Conservation (phyloP, 1,284 basidiomycete species). For the Boletus semigastroideus region DNA sequence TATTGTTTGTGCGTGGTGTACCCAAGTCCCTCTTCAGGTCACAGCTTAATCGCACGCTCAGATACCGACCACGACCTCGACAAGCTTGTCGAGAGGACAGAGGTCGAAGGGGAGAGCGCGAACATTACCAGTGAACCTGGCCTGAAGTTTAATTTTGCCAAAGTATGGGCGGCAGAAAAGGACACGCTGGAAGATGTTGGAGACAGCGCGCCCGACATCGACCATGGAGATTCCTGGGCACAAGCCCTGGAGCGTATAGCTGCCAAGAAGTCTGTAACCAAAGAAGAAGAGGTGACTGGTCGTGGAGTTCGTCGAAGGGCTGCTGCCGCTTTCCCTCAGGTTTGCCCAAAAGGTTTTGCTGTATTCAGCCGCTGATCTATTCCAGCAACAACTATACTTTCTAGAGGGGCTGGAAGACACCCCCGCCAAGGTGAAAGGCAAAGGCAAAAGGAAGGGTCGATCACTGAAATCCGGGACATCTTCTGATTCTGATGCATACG, state of each 20-base stretch:
- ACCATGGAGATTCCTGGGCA: conserved; percentile 76
- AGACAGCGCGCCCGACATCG: conserved; percentile 44
- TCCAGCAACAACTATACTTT: conserved; percentile 35
- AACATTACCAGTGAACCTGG: conserved; percentile 45
- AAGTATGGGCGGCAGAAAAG: conserved; percentile 83
- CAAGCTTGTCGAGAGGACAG: conserved; percentile 80
- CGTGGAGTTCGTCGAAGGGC: conserved; percentile 71
- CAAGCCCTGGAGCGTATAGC: conserved; percentile 67
- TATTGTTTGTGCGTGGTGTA: conserved; percentile 60
- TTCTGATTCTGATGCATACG: conserved; percentile 35
- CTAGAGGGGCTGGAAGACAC: conserved; percentile 31
- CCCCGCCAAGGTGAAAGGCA: conserved; percentile 25
- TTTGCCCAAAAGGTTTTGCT: conserved; percentile 23
- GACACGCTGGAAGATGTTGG: conserved; percentile 65
- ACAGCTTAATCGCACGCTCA: conserved; percentile 51
- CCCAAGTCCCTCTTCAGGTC: conserved; percentile 44
- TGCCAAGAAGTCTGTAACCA: conserved; percentile 45
- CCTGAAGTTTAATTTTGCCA: conserved; percentile 78
- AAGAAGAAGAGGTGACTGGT: conserved; percentile 56
- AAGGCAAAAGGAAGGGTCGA: conserved; percentile 27
- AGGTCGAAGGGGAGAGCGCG: conserved; percentile 64
- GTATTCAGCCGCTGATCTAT: conserved; percentile 5
- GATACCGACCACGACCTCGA: conserved; percentile 81
- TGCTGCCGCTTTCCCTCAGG: conserved; percentile 56
- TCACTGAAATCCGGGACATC: conserved; percentile 23